Percentiles rank a stretch among this genome's conserved stretches.
phyloP scores from a whole-genome alignment of 108 stramenopile genomes.

The Heterococcus sp. region DNA sequence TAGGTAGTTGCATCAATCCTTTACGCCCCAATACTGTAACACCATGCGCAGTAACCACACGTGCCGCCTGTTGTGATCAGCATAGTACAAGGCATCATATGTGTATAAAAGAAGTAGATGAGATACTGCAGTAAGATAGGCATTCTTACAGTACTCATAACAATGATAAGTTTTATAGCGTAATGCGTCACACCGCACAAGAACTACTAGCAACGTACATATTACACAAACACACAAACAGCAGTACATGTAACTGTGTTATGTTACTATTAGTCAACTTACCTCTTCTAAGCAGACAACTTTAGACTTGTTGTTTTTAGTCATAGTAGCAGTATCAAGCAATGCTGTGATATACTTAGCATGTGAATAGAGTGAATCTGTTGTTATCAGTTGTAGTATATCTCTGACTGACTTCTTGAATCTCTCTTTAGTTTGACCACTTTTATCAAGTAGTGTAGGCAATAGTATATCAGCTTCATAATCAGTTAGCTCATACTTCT shows the following conservation, averaged over 20 bases:
- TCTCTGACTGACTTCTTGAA: conserved; percentile 39
- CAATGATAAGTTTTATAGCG: too few relatives aligned
- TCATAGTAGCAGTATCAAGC: conserved; percentile 1
- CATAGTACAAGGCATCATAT: not conserved
- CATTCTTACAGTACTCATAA: not conserved
- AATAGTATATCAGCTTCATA: conserved; percentile 29
- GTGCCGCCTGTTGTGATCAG: not conserved
- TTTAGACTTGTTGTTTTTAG: conserved; percentile 23
- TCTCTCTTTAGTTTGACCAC: conserved; percentile 35
- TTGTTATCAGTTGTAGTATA: conserved; percentile 16
- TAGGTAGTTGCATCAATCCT: too few relatives aligned
- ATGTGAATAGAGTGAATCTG: too few relatives aligned
- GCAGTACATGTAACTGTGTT: not conserved
- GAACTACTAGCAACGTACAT: not conserved
- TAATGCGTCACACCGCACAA: not conserved
- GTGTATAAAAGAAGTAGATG: not conserved
- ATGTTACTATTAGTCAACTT: not conserved
- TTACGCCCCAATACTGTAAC: not conserved
- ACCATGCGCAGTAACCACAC: not conserved
- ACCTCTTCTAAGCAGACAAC: conserved; percentile 20
- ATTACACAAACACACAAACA: not conserved
- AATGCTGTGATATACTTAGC: conserved; percentile 26
- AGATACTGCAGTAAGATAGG: not conserved
- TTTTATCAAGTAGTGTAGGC: conserved; percentile 30
- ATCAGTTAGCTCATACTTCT: conserved; percentile 26